Evolutionary conservation across 2,329 filamentous ascomycete genomes (phyloP), one percentile per base, ranked within the genome.

Genomic region (Trichoderma sp.): DNA sequence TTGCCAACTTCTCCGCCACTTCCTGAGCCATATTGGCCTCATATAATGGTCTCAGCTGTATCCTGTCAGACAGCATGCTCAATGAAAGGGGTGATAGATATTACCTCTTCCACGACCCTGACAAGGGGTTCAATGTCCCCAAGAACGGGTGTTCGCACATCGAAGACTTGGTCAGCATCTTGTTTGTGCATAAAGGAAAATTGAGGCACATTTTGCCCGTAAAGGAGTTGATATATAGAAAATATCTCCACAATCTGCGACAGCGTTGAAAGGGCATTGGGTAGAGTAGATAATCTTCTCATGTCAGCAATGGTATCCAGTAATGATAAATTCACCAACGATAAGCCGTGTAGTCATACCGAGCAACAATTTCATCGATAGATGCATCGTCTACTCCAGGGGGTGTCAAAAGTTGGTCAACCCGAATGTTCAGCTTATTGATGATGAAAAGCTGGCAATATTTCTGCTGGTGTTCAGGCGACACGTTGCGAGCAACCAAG

Each of bases 401-500:
- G 6, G 57, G 30, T 1, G 11, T 21, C 6, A 14, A 60, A 3
- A 60, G n/a, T 34, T 60, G 28, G 3, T 60, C 57, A 0, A 60
- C 30, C 3, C 57, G 57, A 1, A 14, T 60, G 9, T 34, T 60
- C 1, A 60, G 57, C 30, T 60, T 60, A 24, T 60, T 60, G 57
- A 60, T 60, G 3, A 60, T 32, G 30, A 60, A 34, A 34, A 60
- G 57, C n/a, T 60, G 57, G 4, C 57, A 60, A 5, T 60, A 60
- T 60, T 30, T 60, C n/a, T 21, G 28, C 12, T 32, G 6, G 6
- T 60, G 30, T 0, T 60, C 30, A 6, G 57, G n/a, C 9, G 12
- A 4, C 11, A 60, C 57, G 4, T 60, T 60, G 0, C 57, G 57
- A n/a, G 57, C 57, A 9, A 15, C n/a, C 3, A 60, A 1, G 1